phyloP scores from a whole-genome alignment of 2,329 filamentous ascomycete species.

The Elsinoe ampelina region DNA sequence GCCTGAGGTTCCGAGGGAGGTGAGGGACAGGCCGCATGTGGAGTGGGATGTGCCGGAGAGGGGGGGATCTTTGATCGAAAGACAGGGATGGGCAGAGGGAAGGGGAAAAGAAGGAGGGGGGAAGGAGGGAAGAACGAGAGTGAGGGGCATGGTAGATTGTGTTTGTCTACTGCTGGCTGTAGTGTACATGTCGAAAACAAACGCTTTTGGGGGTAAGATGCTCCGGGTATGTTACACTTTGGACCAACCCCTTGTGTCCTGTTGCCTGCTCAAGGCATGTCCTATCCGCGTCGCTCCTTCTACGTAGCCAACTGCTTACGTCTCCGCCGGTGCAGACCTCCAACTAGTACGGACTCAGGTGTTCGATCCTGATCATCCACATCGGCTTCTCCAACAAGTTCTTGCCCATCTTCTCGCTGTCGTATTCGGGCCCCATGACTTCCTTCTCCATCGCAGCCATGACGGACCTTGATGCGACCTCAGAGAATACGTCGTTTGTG shows the following conservation, averaged over 20 bases:
- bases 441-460: neutral
- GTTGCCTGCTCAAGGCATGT: neutral
- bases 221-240: too few relatives aligned
- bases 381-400: neutral
- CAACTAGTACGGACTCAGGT: neutral
- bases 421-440: neutral
- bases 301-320: too few relatives aligned
- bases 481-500: neutral
- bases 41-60: slow-evolving; percentile 17
- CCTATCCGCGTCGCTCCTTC: neutral
- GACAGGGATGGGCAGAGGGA: neutral
- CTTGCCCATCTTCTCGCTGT: neutral
- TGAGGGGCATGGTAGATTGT: neutral
- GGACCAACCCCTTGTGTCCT: too few relatives aligned
- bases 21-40: slow-evolving; percentile 17
- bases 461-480: neutral
- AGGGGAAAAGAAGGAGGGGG: neutral
- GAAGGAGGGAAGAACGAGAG: neutral
- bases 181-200: too few relatives aligned
- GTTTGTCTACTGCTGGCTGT: too few relatives aligned
- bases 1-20: slow-evolving; percentile 17
- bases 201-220: too few relatives aligned
- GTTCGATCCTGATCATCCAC: neutral
- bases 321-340: too few relatives aligned
- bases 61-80: slow-evolving; percentile 17